Base-by-base conservation (phyloP, 208 protist species). In the Angomonas deanei region DNA sequence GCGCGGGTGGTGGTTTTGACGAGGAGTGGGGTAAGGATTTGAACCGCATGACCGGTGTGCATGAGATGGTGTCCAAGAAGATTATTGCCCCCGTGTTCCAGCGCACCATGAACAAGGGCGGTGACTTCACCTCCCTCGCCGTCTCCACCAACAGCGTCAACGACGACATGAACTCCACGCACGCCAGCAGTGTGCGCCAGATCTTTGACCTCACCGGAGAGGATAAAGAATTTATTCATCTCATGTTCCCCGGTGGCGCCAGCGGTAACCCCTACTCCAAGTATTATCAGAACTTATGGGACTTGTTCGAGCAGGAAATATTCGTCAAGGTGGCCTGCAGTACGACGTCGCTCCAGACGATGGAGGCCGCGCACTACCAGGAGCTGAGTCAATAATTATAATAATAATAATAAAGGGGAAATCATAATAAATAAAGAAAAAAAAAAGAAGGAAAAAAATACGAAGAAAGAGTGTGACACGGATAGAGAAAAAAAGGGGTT, bases 251-350 rank as follows among this genome's bases (percentile, higher is more conserved):
- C 8, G 80, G 80, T 46, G 80, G 80, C 48, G 63, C 79, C 56
- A 86, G 76, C 61, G 80, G 80, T 55, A 86, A 83, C 64, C 80
- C 80, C 32, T 86, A 81, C 76, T 81, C 72, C 23, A 64, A 68
- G 46, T 74, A 69, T 63, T 86, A 82, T 59, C 47, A 86, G 28
- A 86, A 82, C 63, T 61, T 86, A 30, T 71, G 66, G 46, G 64
- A 79, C 19, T 36, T 69, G 34, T 86, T 71, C 33, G 75, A 39
- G 26, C 52, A 66, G 38, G 64, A 82, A 23, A 52, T 74, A 36
- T 86, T 80, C 69, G 75, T 86, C 13, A 17, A 61, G 23, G 73
- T 73, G 53, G 34, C 36, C 58, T 32, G 26, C 27, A 50, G 33
- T 15, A 10, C 17, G 15, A 15, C 39, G 4, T 55, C 61, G 5